Conservation (phyloP, 768 basidiomycete species). For the Kwoniella sp. region DNA sequence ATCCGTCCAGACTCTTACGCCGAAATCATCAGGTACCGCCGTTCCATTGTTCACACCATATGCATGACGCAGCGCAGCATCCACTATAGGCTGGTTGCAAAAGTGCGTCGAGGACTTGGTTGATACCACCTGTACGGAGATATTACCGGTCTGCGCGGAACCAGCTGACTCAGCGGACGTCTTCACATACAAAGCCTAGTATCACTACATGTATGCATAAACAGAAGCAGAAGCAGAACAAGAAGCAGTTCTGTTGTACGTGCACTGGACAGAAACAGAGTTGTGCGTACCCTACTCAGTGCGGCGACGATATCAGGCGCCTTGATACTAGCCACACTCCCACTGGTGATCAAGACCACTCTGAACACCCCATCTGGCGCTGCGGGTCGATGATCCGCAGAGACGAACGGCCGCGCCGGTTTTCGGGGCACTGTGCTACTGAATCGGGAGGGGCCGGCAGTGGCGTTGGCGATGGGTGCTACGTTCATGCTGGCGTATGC, state of each 20-base stretch:
- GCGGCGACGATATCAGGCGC: conserved; percentile 82
- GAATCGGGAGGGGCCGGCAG: conserved; percentile 16
- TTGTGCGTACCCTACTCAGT: conserved; percentile 64
- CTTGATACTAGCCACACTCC: conserved; percentile 95
- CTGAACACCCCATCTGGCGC: conserved; percentile 42
- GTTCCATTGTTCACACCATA: not conserved
- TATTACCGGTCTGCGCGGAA: conserved; percentile 65
- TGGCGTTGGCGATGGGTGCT: not conserved
- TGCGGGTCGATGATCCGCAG: conserved; percentile 33
- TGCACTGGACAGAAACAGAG: not conserved
- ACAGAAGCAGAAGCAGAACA: too few relatives aligned
- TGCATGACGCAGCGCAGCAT: conserved; percentile 23
- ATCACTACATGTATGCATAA: not conserved
- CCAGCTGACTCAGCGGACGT: conserved; percentile 12
- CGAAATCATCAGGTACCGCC: conserved; percentile 39
- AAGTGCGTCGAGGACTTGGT: conserved; percentile 79
- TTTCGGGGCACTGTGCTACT: too few relatives aligned
- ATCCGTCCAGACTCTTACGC: conserved; percentile 80
- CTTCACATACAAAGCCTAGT: not conserved
- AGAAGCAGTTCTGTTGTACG: too few relatives aligned
- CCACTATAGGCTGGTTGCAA: conserved; percentile 60
- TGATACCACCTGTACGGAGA: conserved; percentile 79
- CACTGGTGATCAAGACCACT: conserved; percentile 81
- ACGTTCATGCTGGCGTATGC: not conserved
- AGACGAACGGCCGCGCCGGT: conserved; percentile 33